Evolutionary conservation across 495 filamentous ascomycete genomes (phyloP).

Genomic region (Podospora fimiseda): DNA sequence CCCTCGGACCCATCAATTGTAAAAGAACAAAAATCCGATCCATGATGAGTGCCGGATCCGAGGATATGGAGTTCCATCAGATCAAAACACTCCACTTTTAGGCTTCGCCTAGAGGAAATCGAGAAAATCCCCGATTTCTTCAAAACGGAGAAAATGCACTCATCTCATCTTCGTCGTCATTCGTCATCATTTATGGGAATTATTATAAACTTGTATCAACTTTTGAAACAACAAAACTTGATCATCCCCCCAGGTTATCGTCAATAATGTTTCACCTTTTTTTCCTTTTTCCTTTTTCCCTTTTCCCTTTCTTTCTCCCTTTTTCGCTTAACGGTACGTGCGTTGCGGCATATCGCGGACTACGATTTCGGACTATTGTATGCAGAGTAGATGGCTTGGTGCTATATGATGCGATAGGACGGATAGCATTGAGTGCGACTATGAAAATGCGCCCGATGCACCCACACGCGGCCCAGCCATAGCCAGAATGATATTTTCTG

Average conservation of each 20-base stretch:
- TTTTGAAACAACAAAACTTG: too few species aligned
- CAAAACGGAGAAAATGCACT: background rate
- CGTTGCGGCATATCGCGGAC: background rate
- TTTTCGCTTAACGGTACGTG: background rate
- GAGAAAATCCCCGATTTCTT: background rate
- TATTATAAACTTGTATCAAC: too few species aligned
- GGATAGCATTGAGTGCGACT: background rate
- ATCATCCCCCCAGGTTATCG: too few species aligned
- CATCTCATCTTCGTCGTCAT: too few species aligned
- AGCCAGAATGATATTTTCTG: too few species aligned
- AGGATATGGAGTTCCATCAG: too few species aligned
- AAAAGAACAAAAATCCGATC: constrained; percentile 5
- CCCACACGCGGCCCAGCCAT: background rate
- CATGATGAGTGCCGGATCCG: constrained; percentile 7
- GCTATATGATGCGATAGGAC: background rate
- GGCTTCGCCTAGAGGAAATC: constrained; percentile 3
- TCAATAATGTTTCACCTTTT: too few species aligned
- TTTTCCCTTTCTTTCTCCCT: background rate
- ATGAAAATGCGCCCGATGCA: background rate
- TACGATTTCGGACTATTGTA: background rate
- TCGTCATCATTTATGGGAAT: too few species aligned
- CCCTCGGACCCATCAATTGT: background rate
- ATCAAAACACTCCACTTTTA: constrained; percentile 1
- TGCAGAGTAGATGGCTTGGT: background rate
- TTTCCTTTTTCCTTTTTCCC: too few species aligned